phyloP scores from a whole-genome alignment of 768 basidiomycete species.

The Boletus pseudo-olivaceus region DNA sequence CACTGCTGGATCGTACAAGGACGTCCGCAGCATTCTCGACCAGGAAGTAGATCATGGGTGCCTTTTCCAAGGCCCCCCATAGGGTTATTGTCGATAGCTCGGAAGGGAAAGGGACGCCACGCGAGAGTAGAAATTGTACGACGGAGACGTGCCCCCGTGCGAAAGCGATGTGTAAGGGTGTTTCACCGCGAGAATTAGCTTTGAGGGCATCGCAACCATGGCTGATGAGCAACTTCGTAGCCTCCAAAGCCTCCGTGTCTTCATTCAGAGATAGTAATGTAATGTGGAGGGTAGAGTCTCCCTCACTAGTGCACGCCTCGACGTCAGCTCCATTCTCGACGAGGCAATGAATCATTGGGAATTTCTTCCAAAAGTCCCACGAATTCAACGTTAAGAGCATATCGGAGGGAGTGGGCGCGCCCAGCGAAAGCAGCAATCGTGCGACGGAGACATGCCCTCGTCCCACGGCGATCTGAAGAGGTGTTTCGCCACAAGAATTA shows the following conservation, averaged over 20 bases:
- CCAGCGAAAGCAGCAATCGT: neutral
- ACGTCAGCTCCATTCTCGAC: neutral
- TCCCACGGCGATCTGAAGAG: neutral
- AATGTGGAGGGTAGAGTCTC: neutral
- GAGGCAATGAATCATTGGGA: neutral
- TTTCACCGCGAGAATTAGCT: too few species aligned
- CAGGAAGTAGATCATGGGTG: neutral
- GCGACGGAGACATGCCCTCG: neutral
- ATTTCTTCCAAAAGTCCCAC: neutral
- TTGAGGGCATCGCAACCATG: neutral
- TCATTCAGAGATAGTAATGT: neutral
- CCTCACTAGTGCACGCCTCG: neutral
- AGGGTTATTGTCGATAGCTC: neutral
- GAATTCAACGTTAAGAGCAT: neutral
- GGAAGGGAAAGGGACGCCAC: neutral
- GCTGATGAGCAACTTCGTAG: neutral
- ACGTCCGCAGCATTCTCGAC: neutral
- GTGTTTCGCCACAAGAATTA: neutral
- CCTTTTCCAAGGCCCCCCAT: neutral
- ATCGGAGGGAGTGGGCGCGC: neutral
- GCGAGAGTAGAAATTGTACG: neutral
- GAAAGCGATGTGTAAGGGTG: neutral
- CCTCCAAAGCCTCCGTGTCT: neutral
- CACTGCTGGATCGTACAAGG: neutral
- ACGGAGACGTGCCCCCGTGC: neutral